Percentiles rank a stretch among this genome's conserved stretches.
phyloP scores from a whole-genome alignment of 2,329 filamentous ascomycete species.

The Diplodia corticola region DNA sequence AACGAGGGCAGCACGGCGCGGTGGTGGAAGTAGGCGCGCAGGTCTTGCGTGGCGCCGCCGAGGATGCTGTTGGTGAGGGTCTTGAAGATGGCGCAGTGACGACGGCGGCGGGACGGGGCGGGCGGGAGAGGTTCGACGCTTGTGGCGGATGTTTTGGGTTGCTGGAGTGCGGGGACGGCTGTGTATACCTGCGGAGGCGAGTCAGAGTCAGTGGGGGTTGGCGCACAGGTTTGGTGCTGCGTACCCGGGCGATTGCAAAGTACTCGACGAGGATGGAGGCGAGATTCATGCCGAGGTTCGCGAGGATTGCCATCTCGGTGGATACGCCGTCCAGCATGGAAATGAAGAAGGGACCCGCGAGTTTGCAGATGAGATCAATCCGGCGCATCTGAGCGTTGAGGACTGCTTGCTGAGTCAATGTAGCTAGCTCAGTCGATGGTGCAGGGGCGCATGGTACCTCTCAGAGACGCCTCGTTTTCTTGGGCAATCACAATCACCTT shows the following conservation, averaged over 20 bases:
- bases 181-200: slow-evolving; percentile 47
- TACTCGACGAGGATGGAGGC: slow-evolving; percentile 55
- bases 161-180: slow-evolving; percentile 26
- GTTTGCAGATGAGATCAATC: slow-evolving; percentile 61
- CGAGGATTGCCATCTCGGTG: slow-evolving; percentile 50
- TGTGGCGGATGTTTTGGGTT: too few species aligned
- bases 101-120: neutral
- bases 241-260: slow-evolving; percentile 49
- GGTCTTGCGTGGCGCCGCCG: neutral
- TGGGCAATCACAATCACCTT: slow-evolving; percentile 54
- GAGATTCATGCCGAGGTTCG: slow-evolving; percentile 53
- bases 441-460: slow-evolving; percentile 32
- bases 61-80: neutral
- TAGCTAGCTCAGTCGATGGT: neutral
- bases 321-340: slow-evolving; percentile 53
- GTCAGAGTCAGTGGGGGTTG: neutral
- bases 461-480: slow-evolving; percentile 25
- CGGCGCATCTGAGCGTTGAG: slow-evolving; percentile 61
- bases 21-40: slow-evolving; percentile 40
- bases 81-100: too few species aligned
- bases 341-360: slow-evolving; percentile 55
- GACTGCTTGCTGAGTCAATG: neutral
- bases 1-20: slow-evolving; percentile 60
- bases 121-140: neutral
- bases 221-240: slow-evolving; percentile 30